Evolutionary conservation across 176 grass and related monocot genomes (phyloP).

Genomic region (Hordeum vulgare): MorexV3_pseudomolecules_assembly NC_058520.1:410339106-410339605

Average conservation of each 20-base stretch:
- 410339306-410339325: neutral
- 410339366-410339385: neutral
- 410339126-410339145: too few relatives aligned
- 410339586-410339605: conserved; percentile 55
- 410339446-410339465: neutral
- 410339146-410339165: too few relatives aligned
- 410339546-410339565: conserved; percentile 97
- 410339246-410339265: too few relatives aligned
- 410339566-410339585: conserved; percentile 92
- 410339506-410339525: conserved; percentile 93
- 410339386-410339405: neutral
- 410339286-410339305: neutral
- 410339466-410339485: neutral
- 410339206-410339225: too few relatives aligned
- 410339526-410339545: conserved; percentile 98
- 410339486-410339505: conserved; percentile 93
- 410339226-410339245: too few relatives aligned
- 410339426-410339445: neutral
- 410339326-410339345: neutral
- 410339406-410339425: neutral
- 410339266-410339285: too few relatives aligned
- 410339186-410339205: too few relatives aligned
- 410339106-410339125: too few relatives aligned
- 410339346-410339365: neutral
- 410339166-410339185: too few relatives aligned